Evolutionary conservation across 371 early-diverging fungal genomes (phyloP).

Genomic region (Haplosporangium sp.): DNA sequence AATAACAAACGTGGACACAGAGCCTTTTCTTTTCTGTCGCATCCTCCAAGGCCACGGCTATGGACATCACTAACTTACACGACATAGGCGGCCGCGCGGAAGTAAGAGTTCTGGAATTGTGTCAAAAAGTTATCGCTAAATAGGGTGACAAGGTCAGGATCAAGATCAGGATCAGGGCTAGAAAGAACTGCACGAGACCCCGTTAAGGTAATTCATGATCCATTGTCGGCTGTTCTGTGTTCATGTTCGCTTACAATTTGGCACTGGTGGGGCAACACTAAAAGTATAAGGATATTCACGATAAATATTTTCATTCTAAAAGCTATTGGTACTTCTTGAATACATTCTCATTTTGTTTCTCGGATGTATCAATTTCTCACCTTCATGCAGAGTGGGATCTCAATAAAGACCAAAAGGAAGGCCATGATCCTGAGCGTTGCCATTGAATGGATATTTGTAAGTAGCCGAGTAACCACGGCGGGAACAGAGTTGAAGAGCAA

Average conservation of each 20-base stretch:
- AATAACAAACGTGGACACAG: not conserved
- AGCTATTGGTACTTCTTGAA: no score
- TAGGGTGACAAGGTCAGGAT: no score
- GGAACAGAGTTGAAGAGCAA: not conserved
- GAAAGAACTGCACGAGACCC: not conserved
- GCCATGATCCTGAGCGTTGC: slow-evolving; percentile 37
- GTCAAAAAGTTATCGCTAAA: slow-evolving; percentile 37
- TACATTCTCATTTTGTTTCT: not conserved
- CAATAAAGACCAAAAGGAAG: slow-evolving; percentile 39
- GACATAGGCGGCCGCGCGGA: slow-evolving; percentile 30
- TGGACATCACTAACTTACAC: slow-evolving; percentile 14
- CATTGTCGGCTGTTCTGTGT: not conserved
- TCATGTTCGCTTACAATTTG: slow-evolving; percentile 29
- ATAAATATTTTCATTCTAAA: not conserved
- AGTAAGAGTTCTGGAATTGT: slow-evolving; percentile 41
- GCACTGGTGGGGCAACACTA: slow-evolving; percentile 51
- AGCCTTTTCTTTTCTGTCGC: not conserved
- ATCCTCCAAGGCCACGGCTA: not conserved
- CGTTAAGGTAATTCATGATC: no score
- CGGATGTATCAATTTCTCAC: slow-evolving; percentile 7
- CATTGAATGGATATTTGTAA: not conserved
- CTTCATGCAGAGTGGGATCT: slow-evolving; percentile 45
- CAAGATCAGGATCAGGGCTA: not conserved
- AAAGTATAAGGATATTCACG: not conserved
- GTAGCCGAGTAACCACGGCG: not conserved